Evolutionary conservation across 768 basidiomycete genomes (phyloP), one percentile per base, ranked within the genome.

Genomic region (Calocera viscosa): DNA sequence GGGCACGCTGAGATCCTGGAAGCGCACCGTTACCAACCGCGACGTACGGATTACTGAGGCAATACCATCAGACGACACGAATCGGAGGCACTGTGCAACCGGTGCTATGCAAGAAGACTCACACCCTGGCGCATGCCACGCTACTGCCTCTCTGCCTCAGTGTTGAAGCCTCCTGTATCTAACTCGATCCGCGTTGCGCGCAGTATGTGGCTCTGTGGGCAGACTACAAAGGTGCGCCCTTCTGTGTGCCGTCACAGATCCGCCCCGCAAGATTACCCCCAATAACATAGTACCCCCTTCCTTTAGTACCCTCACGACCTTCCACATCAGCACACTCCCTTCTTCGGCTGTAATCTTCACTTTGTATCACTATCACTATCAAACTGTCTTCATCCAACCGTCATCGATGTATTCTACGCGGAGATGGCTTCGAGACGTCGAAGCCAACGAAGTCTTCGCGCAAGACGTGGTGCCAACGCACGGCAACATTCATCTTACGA

Each of bases 381-480:
- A 30, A 30, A 30, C 53, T 60, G 53, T 60, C 53, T 30, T 16
- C 53, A 26, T 28, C 53, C 11, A 26, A 26, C 53, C 53, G 53
- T 5, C 53, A 16, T 60, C 30, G 14, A 60, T 60, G 53, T 60
- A 60, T 32, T 28, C 53, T 60, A 60, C 53, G 53, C 53, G 53
- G 53, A 60, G 53, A 26, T 60, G 53, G 53, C 53, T 60, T 32
- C 53, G 53, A 28, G 53, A 60, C 53, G 53, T 60, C 53, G 53
- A 60, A 60, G 53, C 53, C 53, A 60, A 60, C 53, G 53, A 60
- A 60, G 53, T 60, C 53, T 60, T 60, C 53, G 53, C 53, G 2
- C 53, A 60, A 60, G 53, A 60, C 19, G 53, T 60, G 26, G 53
- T 60, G 16, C 53, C 53, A 5, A 60, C 53, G 14, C 53, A 60